phyloP scores from a whole-genome alignment of 805 yeast genomes.

The Kazachstania bromeliacearum region DNA sequence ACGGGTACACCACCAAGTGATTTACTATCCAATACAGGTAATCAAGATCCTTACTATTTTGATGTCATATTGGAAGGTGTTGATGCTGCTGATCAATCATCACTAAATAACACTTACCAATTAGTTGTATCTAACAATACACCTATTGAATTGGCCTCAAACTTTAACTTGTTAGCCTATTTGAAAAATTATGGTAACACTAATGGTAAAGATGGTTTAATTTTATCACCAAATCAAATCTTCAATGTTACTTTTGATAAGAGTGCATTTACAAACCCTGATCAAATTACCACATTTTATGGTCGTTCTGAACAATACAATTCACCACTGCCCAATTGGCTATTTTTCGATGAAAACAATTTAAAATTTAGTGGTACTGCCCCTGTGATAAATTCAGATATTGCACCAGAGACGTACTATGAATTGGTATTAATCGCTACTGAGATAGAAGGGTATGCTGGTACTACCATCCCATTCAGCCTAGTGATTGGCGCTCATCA shows the following conservation, averaged over 20 bases:
- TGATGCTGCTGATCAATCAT: constrained; percentile 43
- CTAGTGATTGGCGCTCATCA: constrained; percentile 84
- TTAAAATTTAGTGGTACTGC: constrained; percentile 78
- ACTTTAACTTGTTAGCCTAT: constrained; percentile 34
- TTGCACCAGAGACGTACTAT: constrained; percentile 78
- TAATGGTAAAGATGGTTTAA: constrained; percentile 66
- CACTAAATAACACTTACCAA: constrained; percentile 41
- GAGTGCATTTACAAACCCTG: constrained; percentile 48
- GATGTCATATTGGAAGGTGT: constrained; percentile 51
- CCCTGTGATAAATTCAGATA: constrained; percentile 73
- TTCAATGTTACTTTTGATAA: constrained; percentile 58
- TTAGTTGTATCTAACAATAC: constrained; percentile 51
- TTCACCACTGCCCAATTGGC: constrained; percentile 89
- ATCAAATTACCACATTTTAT: constrained; percentile 43
- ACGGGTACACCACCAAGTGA: constrained; percentile 51
- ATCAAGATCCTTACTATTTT: constrained; percentile 35
- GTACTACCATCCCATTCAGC: constrained; percentile 58
- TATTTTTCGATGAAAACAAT: constrained; percentile 50
- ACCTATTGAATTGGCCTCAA: constrained; percentile 38
- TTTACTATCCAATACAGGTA: constrained; percentile 4
- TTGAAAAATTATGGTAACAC: constrained; percentile 61
- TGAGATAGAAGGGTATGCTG: constrained; percentile 66
- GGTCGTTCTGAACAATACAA: constrained; percentile 68
- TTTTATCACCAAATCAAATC: constrained; percentile 57
- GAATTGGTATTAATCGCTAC: constrained; percentile 68